Evolutionary conservation across 768 basidiomycete species (phyloP).

Genomic region (Naganishia onofrii): DNA sequence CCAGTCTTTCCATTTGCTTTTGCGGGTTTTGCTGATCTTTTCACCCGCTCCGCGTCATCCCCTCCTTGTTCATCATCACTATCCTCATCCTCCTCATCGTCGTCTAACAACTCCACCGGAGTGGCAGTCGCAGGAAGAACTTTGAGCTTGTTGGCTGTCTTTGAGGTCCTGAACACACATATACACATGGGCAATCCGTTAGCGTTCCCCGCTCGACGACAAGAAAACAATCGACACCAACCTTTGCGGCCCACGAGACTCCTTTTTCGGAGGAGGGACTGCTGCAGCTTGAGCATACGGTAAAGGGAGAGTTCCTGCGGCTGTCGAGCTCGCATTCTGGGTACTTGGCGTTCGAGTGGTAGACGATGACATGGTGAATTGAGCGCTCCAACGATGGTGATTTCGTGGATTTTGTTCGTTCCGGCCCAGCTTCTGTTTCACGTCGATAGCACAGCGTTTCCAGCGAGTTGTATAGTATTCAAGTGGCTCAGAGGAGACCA

Average conservation of each 20-base stretch:
- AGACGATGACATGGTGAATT: slow-evolving; percentile 3
- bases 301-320: slow-evolving; percentile 38
- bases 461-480: too few relatives aligned
- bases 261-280: slow-evolving; percentile 40
- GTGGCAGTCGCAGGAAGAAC: slow-evolving; percentile 43
- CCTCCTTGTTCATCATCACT: slow-evolving; percentile 23
- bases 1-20: slow-evolving; percentile 34
- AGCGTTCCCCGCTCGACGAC: not conserved
- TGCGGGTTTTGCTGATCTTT: not conserved
- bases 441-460: too few relatives aligned
- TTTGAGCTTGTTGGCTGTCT: slow-evolving; percentile 50
- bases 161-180: slow-evolving; percentile 44
- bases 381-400: not conserved
- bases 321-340: not conserved
- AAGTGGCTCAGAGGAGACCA: too few relatives aligned
- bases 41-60: not conserved
- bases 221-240: slow-evolving; percentile 30
- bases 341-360: not conserved
- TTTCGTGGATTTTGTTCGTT: too few relatives aligned
- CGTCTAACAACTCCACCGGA: slow-evolving; percentile 31
- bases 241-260: slow-evolving; percentile 50
- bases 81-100: slow-evolving; percentile 46
- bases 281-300: slow-evolving; percentile 45
- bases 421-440: too few relatives aligned
- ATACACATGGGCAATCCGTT: not conserved